Percentiles rank a stretch among this genome's conserved stretches.
These are phyloP conservation scores for Cucurbita ficifolia DNA, from an alignment of 306 rosid species.

Conservation along the genomic window DNA sequence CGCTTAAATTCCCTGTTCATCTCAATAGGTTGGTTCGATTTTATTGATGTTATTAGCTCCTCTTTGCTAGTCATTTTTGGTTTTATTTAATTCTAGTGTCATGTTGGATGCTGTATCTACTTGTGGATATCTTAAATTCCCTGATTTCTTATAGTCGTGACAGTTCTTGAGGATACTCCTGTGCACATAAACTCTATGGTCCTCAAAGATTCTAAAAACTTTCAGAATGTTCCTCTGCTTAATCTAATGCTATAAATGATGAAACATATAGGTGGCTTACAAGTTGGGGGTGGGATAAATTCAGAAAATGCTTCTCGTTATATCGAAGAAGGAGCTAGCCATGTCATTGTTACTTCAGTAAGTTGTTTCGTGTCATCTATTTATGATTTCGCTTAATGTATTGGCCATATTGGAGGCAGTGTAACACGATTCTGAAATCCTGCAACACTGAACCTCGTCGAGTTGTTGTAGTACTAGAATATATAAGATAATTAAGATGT, in stretches of 20 bases:
- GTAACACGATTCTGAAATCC: not conserved
- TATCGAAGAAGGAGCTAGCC: conserved; percentile 88
- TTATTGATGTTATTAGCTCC: not conserved
- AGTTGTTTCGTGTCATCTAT: conserved; percentile 1
- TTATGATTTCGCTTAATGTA: not conserved
- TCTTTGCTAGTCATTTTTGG: not conserved
- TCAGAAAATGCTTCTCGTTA: conserved; percentile 61
- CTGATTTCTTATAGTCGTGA: not conserved
- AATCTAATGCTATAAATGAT: conserved; percentile 45
- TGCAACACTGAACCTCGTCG: not conserved
- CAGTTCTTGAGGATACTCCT: not conserved
- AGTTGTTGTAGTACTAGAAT: not conserved
- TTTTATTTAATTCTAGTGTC: not conserved
- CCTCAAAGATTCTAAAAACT: conserved; percentile 34
- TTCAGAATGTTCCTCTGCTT: conserved; percentile 46
- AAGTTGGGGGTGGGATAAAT: conserved; percentile 96
- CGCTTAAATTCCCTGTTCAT: not conserved
- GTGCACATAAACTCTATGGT: conserved; percentile 13
- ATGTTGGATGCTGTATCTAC: not conserved
- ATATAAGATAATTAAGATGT: not conserved
- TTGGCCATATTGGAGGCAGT: not conserved
- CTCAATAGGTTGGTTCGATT: not conserved
- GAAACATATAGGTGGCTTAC: conserved; percentile 53
- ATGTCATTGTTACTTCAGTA: conserved; percentile 90
- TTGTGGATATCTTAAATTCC: not conserved